Evolutionary conservation across 2,329 filamentous ascomycete genomes (phyloP), one percentile per base, ranked within the genome.

Genomic region (Aspergillus persii): DNA sequence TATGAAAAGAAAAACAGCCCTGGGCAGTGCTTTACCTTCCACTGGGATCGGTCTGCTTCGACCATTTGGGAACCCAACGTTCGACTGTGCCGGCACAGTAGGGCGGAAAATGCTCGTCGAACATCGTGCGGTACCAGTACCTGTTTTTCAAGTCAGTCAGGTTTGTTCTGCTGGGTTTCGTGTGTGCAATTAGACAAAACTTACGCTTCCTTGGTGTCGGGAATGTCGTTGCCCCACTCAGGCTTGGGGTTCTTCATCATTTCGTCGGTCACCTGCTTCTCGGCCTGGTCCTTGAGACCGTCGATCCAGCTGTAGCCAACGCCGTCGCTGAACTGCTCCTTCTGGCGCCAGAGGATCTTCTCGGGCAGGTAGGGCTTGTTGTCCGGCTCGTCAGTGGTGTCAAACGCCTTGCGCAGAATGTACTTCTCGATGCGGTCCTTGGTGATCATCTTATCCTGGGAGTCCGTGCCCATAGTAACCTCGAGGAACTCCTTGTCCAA

Each of bases 301-400:
- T 99, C 95, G 74, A 99, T 99, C 95, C 95, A 99, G 64, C 95
- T 93, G 81, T 99, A 99, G 59, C 95, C 95, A 59, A 99, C 95
- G 75, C 95, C 96, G 71, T 99, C 96, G 60, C 90, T 96, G 83
- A 99, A 99, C 81, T 99, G 95, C 82, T 99, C 95, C 87, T 99
- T 99, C 80, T 99, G 96, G 74, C 96, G 86, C 90, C 92, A 99
- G 58, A 99, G 87, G 69, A 99, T 99, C 76, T 93, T 87, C 18
- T 96, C 89, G 7, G 96, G 95, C n/a, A 99, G 86, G 81, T 98
- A 99, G 8, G 95, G 88, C 67, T 90, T 80, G 52, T 84, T 85
- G 51, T 84, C 87, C 15, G 93, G 92, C 78, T 96, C 90, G 72
- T 94, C 92, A 51, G 85, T 86, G 31, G 92, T 96, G 79, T 99